These are phyloP conservation scores for Suhomyces emberorum DNA, from an alignment of 805 yeast genomes.

Conservation along the genomic window DNA sequence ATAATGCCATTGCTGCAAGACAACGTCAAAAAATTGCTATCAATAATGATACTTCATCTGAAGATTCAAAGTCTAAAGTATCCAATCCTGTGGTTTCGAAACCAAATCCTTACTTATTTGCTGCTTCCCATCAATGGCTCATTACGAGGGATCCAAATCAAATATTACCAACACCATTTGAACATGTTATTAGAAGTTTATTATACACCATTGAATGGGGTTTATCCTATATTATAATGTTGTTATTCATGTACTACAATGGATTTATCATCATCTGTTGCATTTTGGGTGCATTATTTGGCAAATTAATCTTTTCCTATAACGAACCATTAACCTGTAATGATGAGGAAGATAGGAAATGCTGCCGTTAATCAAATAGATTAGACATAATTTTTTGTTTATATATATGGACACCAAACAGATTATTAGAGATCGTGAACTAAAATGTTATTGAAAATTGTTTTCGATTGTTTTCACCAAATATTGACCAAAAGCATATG, in stretches of 20 bases:
- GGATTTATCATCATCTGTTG: constrained; percentile 65
- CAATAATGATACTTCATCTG: neutral
- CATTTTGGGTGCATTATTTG: constrained; percentile 59
- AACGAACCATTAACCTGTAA: constrained; percentile 34
- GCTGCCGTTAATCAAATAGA: too few species aligned
- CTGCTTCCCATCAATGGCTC: constrained; percentile 36
- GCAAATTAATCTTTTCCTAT: constrained; percentile 51
- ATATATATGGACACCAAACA: neutral
- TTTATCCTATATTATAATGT: constrained; percentile 61
- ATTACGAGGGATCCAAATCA: constrained; percentile 18
- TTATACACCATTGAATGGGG: constrained; percentile 62
- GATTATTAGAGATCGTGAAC: too few species aligned
- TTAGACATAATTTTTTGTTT: too few species aligned
- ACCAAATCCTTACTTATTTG: constrained; percentile 19
- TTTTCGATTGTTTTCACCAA: neutral
- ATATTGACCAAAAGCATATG: neutral
- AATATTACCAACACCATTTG: constrained; percentile 40
- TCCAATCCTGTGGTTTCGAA: neutral
- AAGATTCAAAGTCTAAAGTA: neutral
- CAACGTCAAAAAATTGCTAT: neutral
- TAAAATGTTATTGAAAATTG: too few species aligned
- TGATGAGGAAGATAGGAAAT: constrained; percentile 22
- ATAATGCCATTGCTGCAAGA: constrained; percentile 32
- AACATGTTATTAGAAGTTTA: constrained; percentile 49
- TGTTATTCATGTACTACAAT: constrained; percentile 72